Conservation (phyloP, 164 flowering plant species). For the Tinospora cordifolia region DNA sequence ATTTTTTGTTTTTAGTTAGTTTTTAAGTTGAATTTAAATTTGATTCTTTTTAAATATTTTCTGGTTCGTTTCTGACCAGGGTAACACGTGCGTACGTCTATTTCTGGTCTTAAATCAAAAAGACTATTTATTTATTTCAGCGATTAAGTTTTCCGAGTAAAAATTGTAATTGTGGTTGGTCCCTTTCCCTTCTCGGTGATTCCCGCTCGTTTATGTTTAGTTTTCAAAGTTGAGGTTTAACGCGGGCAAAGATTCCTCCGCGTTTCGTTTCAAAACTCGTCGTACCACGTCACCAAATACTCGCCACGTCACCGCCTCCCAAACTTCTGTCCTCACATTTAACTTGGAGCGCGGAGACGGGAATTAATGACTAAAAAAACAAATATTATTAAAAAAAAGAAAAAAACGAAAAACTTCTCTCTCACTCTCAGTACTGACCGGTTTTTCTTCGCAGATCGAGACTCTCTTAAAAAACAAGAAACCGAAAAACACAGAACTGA, state of each 20-base stretch:
- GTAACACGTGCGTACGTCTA: too few species aligned
- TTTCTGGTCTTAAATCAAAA: too few species aligned
- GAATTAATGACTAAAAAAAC: neutral
- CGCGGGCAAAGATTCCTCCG: constrained; percentile 17
- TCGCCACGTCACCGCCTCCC: constrained; percentile 4
- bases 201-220: constrained; percentile 16
- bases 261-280: constrained; percentile 12
- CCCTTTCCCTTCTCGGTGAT: neutral
- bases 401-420: neutral
- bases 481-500: neutral
- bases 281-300: constrained; percentile 9
- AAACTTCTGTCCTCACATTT: neutral
- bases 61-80: too few species aligned
- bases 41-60: too few species aligned
- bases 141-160: too few species aligned
- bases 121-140: too few species aligned
- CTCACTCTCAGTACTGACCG: neutral
- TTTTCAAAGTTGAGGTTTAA: constrained; percentile 14
- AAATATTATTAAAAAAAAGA: neutral
- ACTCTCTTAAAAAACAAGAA: constrained; percentile 11
- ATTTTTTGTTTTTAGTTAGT: too few species aligned
- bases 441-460: neutral
- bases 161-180: too few species aligned
- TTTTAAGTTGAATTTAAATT: too few species aligned
- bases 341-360: too few species aligned